Base-by-base conservation (phyloP, 1,284 basidiomycete species). In the Microbotryum saponariae region DNA sequence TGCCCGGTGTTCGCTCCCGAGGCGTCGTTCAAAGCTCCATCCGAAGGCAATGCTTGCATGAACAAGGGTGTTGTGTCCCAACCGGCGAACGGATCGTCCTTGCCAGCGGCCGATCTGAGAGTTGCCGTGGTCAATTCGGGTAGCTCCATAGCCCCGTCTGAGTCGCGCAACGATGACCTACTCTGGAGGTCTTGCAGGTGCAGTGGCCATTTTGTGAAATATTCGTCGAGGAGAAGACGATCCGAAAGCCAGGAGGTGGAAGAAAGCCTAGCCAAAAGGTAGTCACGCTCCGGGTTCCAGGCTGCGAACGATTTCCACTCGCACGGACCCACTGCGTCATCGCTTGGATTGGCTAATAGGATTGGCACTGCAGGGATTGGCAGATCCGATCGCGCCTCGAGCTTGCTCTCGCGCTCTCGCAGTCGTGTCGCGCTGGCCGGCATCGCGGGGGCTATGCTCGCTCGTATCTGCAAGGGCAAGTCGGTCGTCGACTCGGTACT, bases 1-100 rank as follows among this genome's bases (percentile, higher is more conserved):
- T 48, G 18, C 12, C 31, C 14, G 1, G 29, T 29, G 21, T 46
- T 7, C 1, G 37, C 31, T n/a, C 56, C 60, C 3, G 47, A 51
- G 7, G 52, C 52, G 12, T n/a, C 58, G 9, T 65, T 42, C 61
- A 10, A 48, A 6, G 18, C 58, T 56, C 48, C 62, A 53, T 49
- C 57, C 67, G 20, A 65, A 54, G 93, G 91, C 23, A 97, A 81
- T 46, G 85, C 82, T 69, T 85, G 85, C 92, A 97, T 97, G 77
- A 98, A 98, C 44, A 98, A 79, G 4, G 96, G 94, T 5, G 79
- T 66, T 12, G 68, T 51, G 57, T 70, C 68, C 54, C 60, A 61
- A 48, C 56, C 60, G 6, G 25, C 56, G 60, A 61, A 61, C 25
- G 60, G 60, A 51, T 61, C 27, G 16, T 51, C 50, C 10, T 25